Conservation (phyloP, 371 early-diverging fungal species). For the Amoeboradix gromovi region DNA sequence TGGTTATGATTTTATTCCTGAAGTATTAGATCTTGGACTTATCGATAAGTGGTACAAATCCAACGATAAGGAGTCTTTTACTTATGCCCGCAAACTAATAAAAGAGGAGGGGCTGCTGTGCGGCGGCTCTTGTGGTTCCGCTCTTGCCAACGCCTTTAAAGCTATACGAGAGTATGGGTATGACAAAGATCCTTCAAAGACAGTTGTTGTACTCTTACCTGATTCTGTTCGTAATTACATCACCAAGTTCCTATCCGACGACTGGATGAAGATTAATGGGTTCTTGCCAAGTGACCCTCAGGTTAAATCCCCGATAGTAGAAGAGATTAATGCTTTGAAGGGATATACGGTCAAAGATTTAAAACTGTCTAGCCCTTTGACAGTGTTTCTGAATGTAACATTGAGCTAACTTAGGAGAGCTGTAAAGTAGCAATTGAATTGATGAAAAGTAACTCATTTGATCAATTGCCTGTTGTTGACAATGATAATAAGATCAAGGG, state of each 20-base stretch:
- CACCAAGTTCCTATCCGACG: conserved; percentile 69
- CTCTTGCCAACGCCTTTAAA: conserved; percentile 49
- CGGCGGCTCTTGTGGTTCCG: conserved; percentile 78
- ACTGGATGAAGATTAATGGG: conserved; percentile 59
- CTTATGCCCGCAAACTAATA: conserved; percentile 73
- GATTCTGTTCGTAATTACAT: conserved; percentile 93
- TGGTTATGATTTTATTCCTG: conserved; percentile 87
- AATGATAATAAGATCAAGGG: conserved; percentile 36
- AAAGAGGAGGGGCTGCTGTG: conserved; percentile 74
- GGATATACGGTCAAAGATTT: conserved; percentile 35
- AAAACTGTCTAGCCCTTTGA: conserved; percentile 43
- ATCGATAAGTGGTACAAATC: conserved; percentile 83
- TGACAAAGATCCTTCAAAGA: conserved; percentile 35
- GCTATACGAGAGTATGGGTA: conserved; percentile 34
- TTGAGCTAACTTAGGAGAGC: conserved; percentile 20
- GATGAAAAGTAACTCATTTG: conserved; percentile 62
- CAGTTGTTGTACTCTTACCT: conserved; percentile 67
- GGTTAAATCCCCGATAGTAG: conserved; percentile 16
- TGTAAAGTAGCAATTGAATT: conserved; percentile 46
- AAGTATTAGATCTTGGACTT: conserved; percentile 41
- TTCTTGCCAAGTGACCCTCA: conserved; percentile 22
- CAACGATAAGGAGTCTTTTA: conserved; percentile 66
- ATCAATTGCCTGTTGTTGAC: conserved; percentile 64
- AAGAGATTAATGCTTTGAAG: conserved; percentile 23
- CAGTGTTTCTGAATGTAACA: conserved; percentile 22